These are phyloP conservation scores for Epichloe sp. DNA, from an alignment of 2,329 filamentous ascomycete species.

Conservation along the genomic window DNA sequence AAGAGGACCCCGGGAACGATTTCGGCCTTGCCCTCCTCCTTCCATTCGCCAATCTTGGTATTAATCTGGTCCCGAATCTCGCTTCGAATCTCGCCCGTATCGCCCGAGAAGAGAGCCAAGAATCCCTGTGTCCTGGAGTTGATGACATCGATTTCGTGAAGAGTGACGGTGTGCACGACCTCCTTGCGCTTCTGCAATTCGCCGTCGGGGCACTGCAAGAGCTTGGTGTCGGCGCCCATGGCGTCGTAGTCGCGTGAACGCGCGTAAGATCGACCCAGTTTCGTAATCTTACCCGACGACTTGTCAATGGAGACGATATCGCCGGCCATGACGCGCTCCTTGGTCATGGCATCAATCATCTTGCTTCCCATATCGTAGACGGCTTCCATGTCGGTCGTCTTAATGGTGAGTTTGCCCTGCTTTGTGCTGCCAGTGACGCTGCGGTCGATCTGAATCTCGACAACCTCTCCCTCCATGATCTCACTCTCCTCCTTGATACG, in stretches of 20 bases:
- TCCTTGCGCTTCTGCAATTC: conserved; percentile 96
- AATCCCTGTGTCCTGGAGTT: conserved; percentile 99
- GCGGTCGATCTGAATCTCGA: conserved; percentile 96
- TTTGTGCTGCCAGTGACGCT: conserved; percentile 95
- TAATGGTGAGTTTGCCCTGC: conserved; percentile 97
- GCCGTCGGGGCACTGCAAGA: conserved; percentile 92
- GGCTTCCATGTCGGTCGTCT: conserved; percentile 99
- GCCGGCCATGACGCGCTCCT: conserved; percentile 96
- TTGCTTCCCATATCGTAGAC: conserved; percentile 99
- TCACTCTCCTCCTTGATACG: conserved; percentile 98
- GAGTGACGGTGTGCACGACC: conserved; percentile 88
- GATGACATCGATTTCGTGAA: conserved; percentile 99
- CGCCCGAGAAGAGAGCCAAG: conserved; percentile 89
- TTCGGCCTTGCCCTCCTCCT: conserved; percentile 96
- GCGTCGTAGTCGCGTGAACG: conserved; percentile 96
- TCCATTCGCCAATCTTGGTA: conserved; percentile 97
- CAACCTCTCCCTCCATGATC: conserved; percentile 97
- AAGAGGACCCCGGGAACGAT: conserved; percentile 96
- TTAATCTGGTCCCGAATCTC: conserved; percentile 99
- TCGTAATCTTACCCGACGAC: conserved; percentile 94
- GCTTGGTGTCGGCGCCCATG: conserved; percentile 97
- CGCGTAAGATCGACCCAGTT: conserved; percentile 88
- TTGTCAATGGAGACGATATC: conserved; percentile 99
- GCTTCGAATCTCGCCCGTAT: conserved; percentile 93
- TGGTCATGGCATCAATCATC: conserved; percentile 99